Conservation (phyloP, 129 eudicot genomes). For the Tagetes patula region DNA sequence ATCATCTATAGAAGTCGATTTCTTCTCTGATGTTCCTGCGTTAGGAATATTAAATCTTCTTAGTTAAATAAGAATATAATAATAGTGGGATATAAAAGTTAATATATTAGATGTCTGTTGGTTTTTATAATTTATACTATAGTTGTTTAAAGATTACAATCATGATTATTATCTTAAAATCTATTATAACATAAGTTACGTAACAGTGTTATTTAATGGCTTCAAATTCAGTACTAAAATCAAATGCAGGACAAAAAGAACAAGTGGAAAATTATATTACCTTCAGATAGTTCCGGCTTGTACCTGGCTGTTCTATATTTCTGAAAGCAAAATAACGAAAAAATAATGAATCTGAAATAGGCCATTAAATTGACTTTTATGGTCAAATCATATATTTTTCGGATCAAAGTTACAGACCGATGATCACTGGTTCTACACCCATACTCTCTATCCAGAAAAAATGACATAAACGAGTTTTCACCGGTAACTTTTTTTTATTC, state of each 20-base stretch:
- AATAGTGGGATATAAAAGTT: not conserved
- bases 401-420: not conserved
- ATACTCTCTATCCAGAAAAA: not conserved
- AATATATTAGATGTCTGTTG: not conserved
- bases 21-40: conserved; percentile 73
- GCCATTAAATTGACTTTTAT: not conserved
- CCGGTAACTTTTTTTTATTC: not conserved
- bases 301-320: conserved; percentile 89
- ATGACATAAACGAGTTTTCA: too few relatives aligned
- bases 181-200: not conserved
- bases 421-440: not conserved
- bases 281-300: conserved; percentile 89
- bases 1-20: conserved; percentile 48
- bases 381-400: conserved; percentile 25
- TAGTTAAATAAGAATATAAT: not conserved
- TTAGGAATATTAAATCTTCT: conserved; percentile 8
- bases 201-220: not conserved
- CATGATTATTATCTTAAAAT: not conserved
- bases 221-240: not conserved
- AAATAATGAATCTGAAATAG: conserved; percentile 6
- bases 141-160: conserved; percentile 1
- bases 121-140: not conserved
- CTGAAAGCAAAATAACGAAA: conserved; percentile 47
- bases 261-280: conserved; percentile 28
- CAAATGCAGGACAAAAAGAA: not conserved